Percentiles rank a stretch among this genome's conserved stretches.
phyloP scores from a whole-genome alignment of 768 basidiomycete genomes.

The Mycena kentingensis region DNA sequence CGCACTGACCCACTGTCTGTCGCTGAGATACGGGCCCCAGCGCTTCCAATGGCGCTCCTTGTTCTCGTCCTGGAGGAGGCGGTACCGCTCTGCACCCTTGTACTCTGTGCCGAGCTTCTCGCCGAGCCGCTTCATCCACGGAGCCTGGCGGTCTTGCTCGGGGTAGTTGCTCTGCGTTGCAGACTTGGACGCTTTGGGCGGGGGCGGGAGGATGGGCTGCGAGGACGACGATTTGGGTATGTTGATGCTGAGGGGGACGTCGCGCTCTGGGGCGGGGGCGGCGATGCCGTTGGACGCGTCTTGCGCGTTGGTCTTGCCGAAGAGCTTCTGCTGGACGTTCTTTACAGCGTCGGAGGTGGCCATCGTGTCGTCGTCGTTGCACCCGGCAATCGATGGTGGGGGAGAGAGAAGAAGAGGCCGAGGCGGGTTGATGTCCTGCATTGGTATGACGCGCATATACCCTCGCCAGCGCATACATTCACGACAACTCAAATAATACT shows the following conservation, averaged over 20 bases:
- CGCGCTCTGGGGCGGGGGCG: slow-evolving; percentile 11
- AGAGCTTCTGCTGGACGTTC: slow-evolving; percentile 20
- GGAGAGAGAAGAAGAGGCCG: too few relatives aligned
- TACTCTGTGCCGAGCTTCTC: slow-evolving; percentile 70
- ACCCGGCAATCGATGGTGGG: too few relatives aligned
- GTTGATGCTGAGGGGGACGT: slow-evolving; percentile 58
- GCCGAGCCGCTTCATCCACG: slow-evolving; percentile 68
- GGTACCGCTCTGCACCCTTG: slow-evolving; percentile 78
- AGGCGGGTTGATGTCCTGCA: too few relatives aligned
- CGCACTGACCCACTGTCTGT: slow-evolving; percentile 92
- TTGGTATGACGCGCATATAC: neutral
- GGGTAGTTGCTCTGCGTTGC: slow-evolving; percentile 37
- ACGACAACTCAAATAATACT: slow-evolving; percentile 7
- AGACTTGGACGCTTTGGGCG: slow-evolving; percentile 43
- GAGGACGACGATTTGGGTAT: slow-evolving; percentile 59
- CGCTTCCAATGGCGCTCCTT: slow-evolving; percentile 94
- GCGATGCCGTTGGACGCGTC: slow-evolving; percentile 13
- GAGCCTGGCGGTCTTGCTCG: slow-evolving; percentile 24
- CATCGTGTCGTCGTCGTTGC: too few relatives aligned
- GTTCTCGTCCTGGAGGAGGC: slow-evolving; percentile 80
- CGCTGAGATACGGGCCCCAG: slow-evolving; percentile 97
- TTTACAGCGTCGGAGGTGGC: slow-evolving; percentile 17
- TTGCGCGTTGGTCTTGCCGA: slow-evolving; percentile 16
- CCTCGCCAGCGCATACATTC: neutral
- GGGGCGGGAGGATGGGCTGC: slow-evolving; percentile 48